Conservation (phyloP, 306 rosid genomes). For the Dalbergia cochinchinensis region DNA sequence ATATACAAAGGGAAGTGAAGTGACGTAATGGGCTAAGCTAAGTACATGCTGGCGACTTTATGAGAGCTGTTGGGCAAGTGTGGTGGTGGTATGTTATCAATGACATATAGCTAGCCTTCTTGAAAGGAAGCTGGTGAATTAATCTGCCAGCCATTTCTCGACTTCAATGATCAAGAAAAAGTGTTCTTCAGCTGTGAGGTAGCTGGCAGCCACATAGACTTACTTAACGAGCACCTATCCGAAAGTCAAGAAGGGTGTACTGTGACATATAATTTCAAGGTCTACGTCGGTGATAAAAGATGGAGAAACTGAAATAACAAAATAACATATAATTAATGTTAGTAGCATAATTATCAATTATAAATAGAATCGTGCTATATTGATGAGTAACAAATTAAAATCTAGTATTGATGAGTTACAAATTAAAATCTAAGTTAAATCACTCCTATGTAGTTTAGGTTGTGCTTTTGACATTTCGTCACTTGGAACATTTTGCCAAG, state of each 20-base stretch:
- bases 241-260: constrained; percentile 30
- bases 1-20: constrained; percentile 13
- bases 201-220: constrained; percentile 41
- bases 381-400: too few species aligned
- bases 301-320: neutral
- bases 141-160: constrained; percentile 29
- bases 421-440: too few species aligned
- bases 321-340: neutral
- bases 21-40: constrained; percentile 31
- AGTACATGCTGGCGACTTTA: neutral
- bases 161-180: constrained; percentile 43
- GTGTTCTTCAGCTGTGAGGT: constrained; percentile 26
- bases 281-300: constrained; percentile 13
- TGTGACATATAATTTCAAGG: neutral
- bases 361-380: too few species aligned
- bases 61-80: constrained; percentile 43
- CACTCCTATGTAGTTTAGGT: too few species aligned
- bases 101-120: constrained; percentile 40
- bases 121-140: constrained; percentile 41
- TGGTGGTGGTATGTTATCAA: constrained; percentile 23
- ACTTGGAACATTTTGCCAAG: too few species aligned
- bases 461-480: too few species aligned
- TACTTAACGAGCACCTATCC: constrained; percentile 23
- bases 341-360: too few species aligned
- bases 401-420: too few species aligned